A percentile compares a stretch with the other conserved stretches of the same genome.
These are phyloP conservation scores for Beauveria sp. DNA, from an alignment of 2,329 filamentous ascomycete genomes.

Conservation along the genomic window DNA sequence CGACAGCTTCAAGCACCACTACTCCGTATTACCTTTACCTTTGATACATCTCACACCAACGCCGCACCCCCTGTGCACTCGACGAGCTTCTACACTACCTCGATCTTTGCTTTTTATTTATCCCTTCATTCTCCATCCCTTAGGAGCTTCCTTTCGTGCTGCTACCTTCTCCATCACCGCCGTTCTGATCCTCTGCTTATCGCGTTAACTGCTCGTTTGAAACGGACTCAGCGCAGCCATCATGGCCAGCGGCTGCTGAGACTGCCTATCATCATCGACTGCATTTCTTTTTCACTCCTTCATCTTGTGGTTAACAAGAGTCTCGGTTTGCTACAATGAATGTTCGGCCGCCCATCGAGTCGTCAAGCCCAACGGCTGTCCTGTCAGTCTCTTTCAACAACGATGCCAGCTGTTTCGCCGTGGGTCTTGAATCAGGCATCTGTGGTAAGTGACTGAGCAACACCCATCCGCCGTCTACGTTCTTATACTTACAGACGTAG, in stretches of 20 bases:
- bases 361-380: slow-evolving; percentile 63
- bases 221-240: background rate
- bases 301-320: background rate
- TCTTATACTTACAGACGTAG: slow-evolving; percentile 35
- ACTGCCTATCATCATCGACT: background rate
- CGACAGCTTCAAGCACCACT: background rate
- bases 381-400: slow-evolving; percentile 81
- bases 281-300: background rate
- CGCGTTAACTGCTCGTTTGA: background rate
- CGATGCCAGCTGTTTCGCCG: slow-evolving; percentile 77
- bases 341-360: slow-evolving; percentile 77
- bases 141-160: background rate
- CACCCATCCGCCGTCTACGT: background rate
- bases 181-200: background rate
- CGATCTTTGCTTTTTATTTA: too few relatives aligned
- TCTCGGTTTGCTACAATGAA: slow-evolving; percentile 58
- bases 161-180: background rate
- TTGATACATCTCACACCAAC: background rate
- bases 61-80: background rate
- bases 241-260: slow-evolving; percentile 1
- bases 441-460: slow-evolving; percentile 49
- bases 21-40: too few relatives aligned
- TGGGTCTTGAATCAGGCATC: slow-evolving; percentile 80
- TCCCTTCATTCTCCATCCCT: background rate
- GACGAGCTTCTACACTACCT: background rate